Conservation (phyloP, 179 eudicot species). For the Spergularia azorica region DNA sequence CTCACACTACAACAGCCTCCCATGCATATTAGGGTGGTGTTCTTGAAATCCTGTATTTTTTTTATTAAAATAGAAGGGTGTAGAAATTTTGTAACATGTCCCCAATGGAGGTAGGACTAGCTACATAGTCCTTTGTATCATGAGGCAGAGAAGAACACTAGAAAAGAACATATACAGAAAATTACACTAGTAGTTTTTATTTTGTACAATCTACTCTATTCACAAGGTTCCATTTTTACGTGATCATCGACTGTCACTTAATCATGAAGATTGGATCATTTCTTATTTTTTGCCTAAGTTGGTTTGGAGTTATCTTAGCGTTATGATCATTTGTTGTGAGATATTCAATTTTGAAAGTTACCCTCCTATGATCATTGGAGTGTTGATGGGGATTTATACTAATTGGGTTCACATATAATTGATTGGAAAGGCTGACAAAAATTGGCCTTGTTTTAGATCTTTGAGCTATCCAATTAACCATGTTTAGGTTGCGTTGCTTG, state of each 20-base stretch:
- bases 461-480: too few relatives aligned
- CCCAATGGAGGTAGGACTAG: slow-evolving; percentile 8
- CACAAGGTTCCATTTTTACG: not conserved
- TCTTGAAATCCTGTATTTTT: not conserved
- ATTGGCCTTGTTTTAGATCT: too few relatives aligned
- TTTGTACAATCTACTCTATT: slow-evolving; percentile 19
- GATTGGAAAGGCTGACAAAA: too few relatives aligned
- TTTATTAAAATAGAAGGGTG: not conserved
- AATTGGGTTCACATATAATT: too few relatives aligned
- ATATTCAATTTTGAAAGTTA: not conserved
- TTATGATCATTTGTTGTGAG: not conserved
- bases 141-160: slow-evolving; percentile 17
- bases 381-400: too few relatives aligned
- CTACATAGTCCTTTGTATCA: slow-evolving; percentile 14
- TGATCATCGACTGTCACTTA: too few relatives aligned
- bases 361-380: too few relatives aligned
- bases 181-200: not conserved
- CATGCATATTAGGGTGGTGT: slow-evolving; percentile 34
- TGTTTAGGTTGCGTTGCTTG: too few relatives aligned
- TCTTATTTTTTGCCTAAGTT: too few relatives aligned
- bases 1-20: slow-evolving; percentile 50
- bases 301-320: not conserved
- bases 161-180: slow-evolving; percentile 10
- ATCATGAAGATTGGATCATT: not conserved
- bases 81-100: slow-evolving; percentile 27